A percentile compares a stretch with the other conserved stretches of the same genome.
Evolutionary conservation across 306 rosid genomes (phyloP).

Genomic region (Sophora flavescens): DNA sequence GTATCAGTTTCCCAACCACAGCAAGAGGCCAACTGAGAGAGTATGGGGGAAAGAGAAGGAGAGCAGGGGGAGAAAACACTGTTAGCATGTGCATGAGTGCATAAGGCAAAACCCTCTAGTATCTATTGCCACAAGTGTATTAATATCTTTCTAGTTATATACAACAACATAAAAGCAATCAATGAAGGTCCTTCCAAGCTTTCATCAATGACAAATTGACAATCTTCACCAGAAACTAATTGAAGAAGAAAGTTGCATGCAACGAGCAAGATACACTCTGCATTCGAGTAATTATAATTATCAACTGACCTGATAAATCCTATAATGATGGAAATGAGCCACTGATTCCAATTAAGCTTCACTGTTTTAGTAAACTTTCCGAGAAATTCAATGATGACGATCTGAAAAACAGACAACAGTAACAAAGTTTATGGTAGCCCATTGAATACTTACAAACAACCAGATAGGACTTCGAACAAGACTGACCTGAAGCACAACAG

Average conservation of each 20-base stretch:
- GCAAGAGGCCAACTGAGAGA: constrained; percentile 95
- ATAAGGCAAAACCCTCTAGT: constrained; percentile 11
- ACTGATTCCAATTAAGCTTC: constrained; percentile 75
- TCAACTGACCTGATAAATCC: constrained; percentile 73
- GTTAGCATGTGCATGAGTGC: constrained; percentile 39
- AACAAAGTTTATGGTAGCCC: not conserved
- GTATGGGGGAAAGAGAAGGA: constrained; percentile 23
- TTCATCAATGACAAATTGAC: not conserved
- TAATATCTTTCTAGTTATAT: not conserved
- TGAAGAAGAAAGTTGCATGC: not conserved
- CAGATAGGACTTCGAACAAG: not conserved
- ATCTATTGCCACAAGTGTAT: not conserved
- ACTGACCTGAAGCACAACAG: constrained; percentile 86
- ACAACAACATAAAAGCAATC: not conserved
- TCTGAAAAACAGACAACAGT: constrained; percentile 52
- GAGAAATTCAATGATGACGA: constrained; percentile 75
- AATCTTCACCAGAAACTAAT: not conserved
- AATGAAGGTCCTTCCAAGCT: not conserved
- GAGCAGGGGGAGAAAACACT: constrained; percentile 7
- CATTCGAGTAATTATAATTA: constrained; percentile 8
- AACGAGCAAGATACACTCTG: constrained; percentile 6
- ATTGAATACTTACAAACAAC: constrained; percentile 8
- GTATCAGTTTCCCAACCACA: constrained; percentile 76
- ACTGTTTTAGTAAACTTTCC: constrained; percentile 81
- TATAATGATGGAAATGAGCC: constrained; percentile 76